Conservation (phyloP, 1,284 basidiomycete genomes). For the Cryptococcus wingfieldii region DNA sequence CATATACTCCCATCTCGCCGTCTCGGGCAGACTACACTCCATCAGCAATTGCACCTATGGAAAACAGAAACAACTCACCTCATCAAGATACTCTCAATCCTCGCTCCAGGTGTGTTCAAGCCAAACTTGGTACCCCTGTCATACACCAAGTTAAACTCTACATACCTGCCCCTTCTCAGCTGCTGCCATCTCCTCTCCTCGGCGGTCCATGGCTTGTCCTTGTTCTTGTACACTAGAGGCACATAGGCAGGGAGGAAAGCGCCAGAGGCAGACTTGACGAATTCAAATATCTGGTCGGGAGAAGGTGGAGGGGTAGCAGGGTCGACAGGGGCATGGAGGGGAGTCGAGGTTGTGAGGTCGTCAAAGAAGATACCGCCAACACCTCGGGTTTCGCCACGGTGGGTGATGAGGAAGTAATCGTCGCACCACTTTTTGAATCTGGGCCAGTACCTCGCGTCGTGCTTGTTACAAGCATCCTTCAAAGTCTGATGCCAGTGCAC, state of each 20-base stretch:
- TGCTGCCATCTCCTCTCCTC: constrained; percentile 79
- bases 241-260: constrained; percentile 84
- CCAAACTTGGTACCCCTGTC: constrained; percentile 71
- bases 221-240: constrained; percentile 67
- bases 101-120: constrained; percentile 79
- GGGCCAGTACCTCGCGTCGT: constrained; percentile 68
- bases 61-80: constrained; percentile 48
- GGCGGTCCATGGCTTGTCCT: constrained; percentile 58
- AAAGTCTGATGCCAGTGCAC: constrained; percentile 79
- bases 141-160: constrained; percentile 90
- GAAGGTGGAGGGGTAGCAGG: constrained; percentile 30
- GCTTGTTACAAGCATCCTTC: constrained; percentile 70
- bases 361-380: constrained; percentile 97
- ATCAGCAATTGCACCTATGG: neutral
- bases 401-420: constrained; percentile 92
- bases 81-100: constrained; percentile 91
- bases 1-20: constrained; percentile 92
- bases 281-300: constrained; percentile 67
- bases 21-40: constrained; percentile 63
- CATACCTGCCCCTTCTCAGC: constrained; percentile 79
- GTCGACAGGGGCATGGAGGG: constrained; percentile 28
- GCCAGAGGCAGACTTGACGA: constrained; percentile 66
- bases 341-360: constrained; percentile 58
- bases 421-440: constrained; percentile 96
- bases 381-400: constrained; percentile 83